phyloP scores from a whole-genome alignment of 352 stramenopile genomes.

The Phytophthora constricta region DNA sequence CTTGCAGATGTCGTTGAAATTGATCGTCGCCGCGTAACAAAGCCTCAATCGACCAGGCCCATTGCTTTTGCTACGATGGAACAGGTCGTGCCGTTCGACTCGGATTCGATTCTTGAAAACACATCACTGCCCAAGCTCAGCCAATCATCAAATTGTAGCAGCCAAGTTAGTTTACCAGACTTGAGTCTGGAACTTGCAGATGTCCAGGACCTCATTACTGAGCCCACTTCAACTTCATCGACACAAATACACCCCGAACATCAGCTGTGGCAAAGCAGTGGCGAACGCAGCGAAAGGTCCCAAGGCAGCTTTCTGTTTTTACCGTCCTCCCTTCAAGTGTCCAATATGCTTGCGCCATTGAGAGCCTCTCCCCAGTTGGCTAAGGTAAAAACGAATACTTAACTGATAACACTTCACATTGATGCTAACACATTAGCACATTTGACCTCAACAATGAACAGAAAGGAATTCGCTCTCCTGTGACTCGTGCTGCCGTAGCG shows the following conservation, averaged over 20 bases:
- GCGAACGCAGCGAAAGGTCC: background rate
- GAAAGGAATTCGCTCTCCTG: constrained; percentile 6
- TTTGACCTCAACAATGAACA: constrained; percentile 2
- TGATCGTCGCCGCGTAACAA: constrained; percentile 6
- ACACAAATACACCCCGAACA: background rate
- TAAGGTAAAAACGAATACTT: constrained; percentile 8
- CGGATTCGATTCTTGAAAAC: constrained; percentile 17
- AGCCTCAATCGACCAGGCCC: background rate
- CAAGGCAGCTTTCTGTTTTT: background rate
- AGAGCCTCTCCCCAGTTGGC: constrained; percentile 11
- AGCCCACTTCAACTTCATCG: background rate
- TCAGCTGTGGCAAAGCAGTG: background rate
- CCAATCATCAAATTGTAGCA: background rate
- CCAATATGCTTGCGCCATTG: constrained; percentile 13
- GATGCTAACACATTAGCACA: background rate
- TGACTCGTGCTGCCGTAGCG: constrained; percentile 1
- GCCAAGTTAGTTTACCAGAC: constrained; percentile 3
- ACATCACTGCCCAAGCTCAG: background rate
- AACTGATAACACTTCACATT: background rate
- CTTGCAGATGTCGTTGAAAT: constrained; percentile 26
- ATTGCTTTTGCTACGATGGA: background rate
- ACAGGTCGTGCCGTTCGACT: constrained; percentile 25
- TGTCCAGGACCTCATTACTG: constrained; percentile 8
- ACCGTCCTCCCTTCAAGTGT: background rate
- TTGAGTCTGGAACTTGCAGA: constrained; percentile 32